Evolutionary conservation across 345 rosid genomes (phyloP), one percentile per base, ranked within the genome.

Genomic region (Eucalyptus polybractea): DNA sequence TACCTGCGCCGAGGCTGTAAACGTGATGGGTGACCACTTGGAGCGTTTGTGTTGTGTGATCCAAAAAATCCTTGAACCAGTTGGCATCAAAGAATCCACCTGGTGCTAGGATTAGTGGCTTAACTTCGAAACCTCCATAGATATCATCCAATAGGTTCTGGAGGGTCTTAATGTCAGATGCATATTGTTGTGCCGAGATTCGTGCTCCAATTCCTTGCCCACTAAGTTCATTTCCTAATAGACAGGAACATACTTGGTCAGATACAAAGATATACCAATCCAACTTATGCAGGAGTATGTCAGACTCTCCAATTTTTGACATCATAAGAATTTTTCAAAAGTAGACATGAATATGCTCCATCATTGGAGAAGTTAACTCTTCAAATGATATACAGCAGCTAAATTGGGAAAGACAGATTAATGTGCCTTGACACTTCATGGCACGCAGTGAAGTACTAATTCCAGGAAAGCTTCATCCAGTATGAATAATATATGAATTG

Each of bases 1-100:
- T 83, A 92, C 95, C 95, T 89, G 92, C 90, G 10, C 97, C 96
- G 33, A 95, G 95, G 89, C 93, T 93, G 88, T 95, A 95, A 58
- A 95, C 92, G 89, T 95, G 97, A 15, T 94, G 95, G 29, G 93
- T 94, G 89, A 92, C 93, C 9, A 89, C 96, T 87, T 95, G 91
- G 49, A 93, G 89, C 80, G 89, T 88, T 33, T 88, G 80, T 9
- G 90, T 65, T 40, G 95, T 87, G 90, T 60, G 91, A 19, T 87
- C 49, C 44, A 92, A 88, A 87, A 91, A 93, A 72, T 91, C 88
- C 60, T 87, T 33, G 88, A 91, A 91, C 96, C 96, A 94, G 8
- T 88, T 87, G 56, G 90, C 93, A 44, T 92, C 92, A 17, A 93
- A 93, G 91, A 93, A 94, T 49, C 96, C 96, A 31, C 94, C 96